phyloP scores from a whole-genome alignment of 768 basidiomycete species.

The Tephrocybe sp. region DNA sequence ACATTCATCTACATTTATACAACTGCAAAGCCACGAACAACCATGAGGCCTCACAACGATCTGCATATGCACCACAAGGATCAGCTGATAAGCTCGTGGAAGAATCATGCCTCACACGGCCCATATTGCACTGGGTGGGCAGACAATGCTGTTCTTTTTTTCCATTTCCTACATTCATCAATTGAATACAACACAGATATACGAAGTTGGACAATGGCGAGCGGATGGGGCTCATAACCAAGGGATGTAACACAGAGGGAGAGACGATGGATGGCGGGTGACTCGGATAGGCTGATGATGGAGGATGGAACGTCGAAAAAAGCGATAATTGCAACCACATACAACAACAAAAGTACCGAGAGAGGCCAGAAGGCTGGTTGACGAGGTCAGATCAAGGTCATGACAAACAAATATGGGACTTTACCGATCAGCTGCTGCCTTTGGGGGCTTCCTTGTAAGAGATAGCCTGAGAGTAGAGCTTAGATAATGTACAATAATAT shows the following conservation, averaged over 20 bases:
- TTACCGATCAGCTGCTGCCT: conserved; percentile 32
- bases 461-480: conserved; percentile 52
- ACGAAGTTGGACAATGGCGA: conserved; percentile 18
- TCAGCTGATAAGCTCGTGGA: no score
- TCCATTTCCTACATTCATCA: conserved; percentile 24
- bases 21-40: no score
- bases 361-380: no score
- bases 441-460: conserved; percentile 89
- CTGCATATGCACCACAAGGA: no score
- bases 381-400: conserved; percentile 9
- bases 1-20: no score
- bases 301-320: conserved; percentile 16
- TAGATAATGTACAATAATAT: background rate
- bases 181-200: conserved; percentile 23
- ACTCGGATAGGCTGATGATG: conserved; percentile 25
- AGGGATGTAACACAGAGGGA: conserved; percentile 10
- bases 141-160: conserved; percentile 16
- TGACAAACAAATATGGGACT: background rate
- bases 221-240: conserved; percentile 12
- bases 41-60: no score
- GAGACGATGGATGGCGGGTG: conserved; percentile 13
- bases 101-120: background rate
- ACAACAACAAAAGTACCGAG: conserved; percentile 11
- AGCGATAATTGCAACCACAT: conserved; percentile 22
- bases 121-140: background rate